Percentiles rank a stretch among this genome's conserved stretches.
Conservation (phyloP, 2,329 filamentous ascomycete genomes). For the Gliomastix tumulicola region DNA sequence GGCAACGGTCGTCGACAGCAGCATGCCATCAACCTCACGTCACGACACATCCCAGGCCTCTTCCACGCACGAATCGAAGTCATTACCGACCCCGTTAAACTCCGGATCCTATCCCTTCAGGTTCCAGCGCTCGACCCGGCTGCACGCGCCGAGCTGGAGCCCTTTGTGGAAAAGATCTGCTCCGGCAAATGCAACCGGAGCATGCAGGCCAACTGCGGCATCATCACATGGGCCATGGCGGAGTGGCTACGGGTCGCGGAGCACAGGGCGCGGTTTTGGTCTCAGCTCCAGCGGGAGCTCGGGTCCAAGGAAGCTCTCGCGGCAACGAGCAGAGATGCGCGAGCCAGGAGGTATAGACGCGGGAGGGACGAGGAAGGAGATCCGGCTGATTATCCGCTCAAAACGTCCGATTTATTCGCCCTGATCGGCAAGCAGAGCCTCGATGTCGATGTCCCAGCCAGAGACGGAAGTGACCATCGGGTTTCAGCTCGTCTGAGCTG, state of each 20-base stretch:
- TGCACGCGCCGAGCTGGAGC: conserved; percentile 50
- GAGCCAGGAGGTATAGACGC: conserved; percentile 13
- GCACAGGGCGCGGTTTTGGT: conserved; percentile 58
- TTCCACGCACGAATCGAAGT: conserved; percentile 53
- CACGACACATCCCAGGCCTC: conserved; percentile 35
- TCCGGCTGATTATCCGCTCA: conserved; percentile 5
- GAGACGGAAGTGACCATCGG: conserved; percentile 21
- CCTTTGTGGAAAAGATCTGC: conserved; percentile 40
- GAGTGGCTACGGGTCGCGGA: conserved; percentile 59
- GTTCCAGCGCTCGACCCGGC: conserved; percentile 50
- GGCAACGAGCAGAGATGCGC: conserved; percentile 12
- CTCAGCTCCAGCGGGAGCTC: conserved; percentile 41
- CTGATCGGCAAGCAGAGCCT: conserved; percentile 46
- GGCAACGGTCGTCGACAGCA: conserved; percentile 37
- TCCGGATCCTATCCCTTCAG: conserved; percentile 43
- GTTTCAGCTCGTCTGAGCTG: conserved; percentile 46
- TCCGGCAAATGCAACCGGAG: conserved; percentile 30
- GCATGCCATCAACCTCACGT: conserved; percentile 47
- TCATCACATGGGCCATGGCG: conserved; percentile 60
- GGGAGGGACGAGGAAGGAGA: conserved; percentile 13
- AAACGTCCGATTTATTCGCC: conserved; percentile 38
- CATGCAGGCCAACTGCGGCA: conserved; percentile 48
- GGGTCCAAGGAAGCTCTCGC: conserved; percentile 18
- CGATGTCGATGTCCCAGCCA: conserved; percentile 32
- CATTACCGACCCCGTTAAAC: conserved; percentile 45